Percentiles rank a stretch among this genome's conserved stretches.
phyloP scores from a whole-genome alignment of 768 basidiomycete species.

The Russula griseocarnosa region DNA sequence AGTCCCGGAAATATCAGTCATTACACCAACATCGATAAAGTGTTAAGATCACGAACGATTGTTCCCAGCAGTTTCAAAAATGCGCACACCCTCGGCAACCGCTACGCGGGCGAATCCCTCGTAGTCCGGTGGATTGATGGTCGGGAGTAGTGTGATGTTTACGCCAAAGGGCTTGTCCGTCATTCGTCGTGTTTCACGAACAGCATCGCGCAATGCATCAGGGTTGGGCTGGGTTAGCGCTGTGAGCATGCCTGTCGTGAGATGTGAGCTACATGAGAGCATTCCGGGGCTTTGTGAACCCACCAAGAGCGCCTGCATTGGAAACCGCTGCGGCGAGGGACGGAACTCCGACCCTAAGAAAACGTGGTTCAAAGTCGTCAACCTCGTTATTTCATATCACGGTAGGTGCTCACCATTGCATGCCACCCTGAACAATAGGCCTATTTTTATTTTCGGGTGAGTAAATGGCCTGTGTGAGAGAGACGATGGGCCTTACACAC shows the following conservation, averaged over 20 bases:
- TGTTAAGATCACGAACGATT: conserved; percentile 54
- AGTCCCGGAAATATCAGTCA: not conserved
- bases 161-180: conserved; percentile 80
- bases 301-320: conserved; percentile 78
- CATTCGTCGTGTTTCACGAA: conserved; percentile 66
- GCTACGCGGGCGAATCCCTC: conserved; percentile 76
- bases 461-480: not conserved
- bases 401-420: conserved; percentile 66
- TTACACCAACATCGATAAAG: not conserved
- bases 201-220: conserved; percentile 72
- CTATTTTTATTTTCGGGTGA: conserved; percentile 36
- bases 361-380: not conserved
- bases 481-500: conserved; percentile 46
- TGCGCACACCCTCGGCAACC: conserved; percentile 79
- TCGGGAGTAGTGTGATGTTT: conserved; percentile 82
- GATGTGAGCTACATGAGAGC: not conserved
- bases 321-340: conserved; percentile 71
- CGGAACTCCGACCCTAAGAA: conserved; percentile 72
- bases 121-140: conserved; percentile 89
- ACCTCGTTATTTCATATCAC: not conserved
- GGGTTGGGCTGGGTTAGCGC: conserved; percentile 86
- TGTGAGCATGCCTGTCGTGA: conserved; percentile 65
- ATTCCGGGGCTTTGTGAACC: conserved; percentile 24
- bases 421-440: conserved; percentile 82
- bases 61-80: conserved; percentile 92